A percentile compares a stretch with the other conserved stretches of the same genome.
Conservation (phyloP, 768 basidiomycete genomes). For the Lactarius vividus region DNA sequence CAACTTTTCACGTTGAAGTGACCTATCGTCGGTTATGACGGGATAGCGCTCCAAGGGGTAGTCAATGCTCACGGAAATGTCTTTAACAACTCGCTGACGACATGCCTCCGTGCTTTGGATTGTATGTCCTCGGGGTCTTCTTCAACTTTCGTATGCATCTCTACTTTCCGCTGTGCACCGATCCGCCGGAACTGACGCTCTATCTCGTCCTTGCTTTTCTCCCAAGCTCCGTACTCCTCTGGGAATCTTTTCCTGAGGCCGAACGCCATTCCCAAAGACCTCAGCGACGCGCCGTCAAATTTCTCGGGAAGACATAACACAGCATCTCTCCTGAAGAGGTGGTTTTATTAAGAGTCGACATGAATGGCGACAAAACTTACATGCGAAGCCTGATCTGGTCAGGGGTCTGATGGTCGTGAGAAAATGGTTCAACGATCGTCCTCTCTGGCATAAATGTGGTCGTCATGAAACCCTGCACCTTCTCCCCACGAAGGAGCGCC, state of each 20-base stretch:
- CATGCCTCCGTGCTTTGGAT: not conserved
- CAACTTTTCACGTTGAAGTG: not conserved
- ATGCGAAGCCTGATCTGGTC: not conserved
- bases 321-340: not conserved
- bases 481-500: constrained; percentile 25
- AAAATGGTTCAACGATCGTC: not conserved
- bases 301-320: not conserved
- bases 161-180: not conserved
- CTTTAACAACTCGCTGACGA: not conserved
- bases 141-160: not conserved
- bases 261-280: not conserved
- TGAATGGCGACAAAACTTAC: not conserved
- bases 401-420: not conserved
- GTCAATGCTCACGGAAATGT: not conserved
- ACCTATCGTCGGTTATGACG: not conserved
- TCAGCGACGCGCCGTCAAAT: not conserved
- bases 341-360: not conserved
- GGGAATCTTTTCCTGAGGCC: not conserved
- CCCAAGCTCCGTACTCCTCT: not conserved
- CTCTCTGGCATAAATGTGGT: constrained; percentile 3
- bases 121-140: not conserved
- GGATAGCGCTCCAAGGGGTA: not conserved
- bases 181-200: not conserved
- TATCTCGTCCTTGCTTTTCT: not conserved
- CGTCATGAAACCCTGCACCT: constrained; percentile 27